Conservation (phyloP, 495 filamentous ascomycete genomes). For the Aspergillus hancockii region DNA sequence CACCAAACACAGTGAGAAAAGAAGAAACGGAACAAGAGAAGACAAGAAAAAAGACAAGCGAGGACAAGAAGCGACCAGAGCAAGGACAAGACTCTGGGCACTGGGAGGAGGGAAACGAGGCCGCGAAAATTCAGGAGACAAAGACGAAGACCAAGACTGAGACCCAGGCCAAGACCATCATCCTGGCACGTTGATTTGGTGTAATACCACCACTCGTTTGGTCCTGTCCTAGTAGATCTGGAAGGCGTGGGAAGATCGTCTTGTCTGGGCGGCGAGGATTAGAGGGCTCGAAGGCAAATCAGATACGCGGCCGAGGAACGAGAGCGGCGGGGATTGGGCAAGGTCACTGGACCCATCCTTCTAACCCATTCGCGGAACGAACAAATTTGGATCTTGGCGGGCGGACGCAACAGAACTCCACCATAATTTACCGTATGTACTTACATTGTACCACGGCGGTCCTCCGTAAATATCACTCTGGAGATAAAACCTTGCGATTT, state of each 20-base stretch:
- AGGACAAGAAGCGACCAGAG: constrained; percentile 18
- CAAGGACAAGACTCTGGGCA: constrained; percentile 16
- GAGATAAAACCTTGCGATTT: too few species aligned
- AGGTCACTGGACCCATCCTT: constrained; percentile 16
- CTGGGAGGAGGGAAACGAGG: constrained; percentile 8
- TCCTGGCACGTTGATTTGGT: constrained; percentile 21
- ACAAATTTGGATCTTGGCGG: constrained; percentile 18
- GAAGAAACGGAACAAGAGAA: constrained; percentile 17
- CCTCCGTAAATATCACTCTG: too few species aligned
- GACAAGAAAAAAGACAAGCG: constrained; percentile 19
- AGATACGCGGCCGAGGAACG: constrained; percentile 4
- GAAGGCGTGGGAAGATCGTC: background rate
- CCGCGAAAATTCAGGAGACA: constrained; percentile 17
- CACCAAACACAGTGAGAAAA: constrained; percentile 12
- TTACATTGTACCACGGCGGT: too few species aligned
- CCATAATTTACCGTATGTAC: background rate
- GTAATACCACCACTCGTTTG: background rate
- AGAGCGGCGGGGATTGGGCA: constrained; percentile 20
- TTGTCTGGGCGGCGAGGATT: background rate
- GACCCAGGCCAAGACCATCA: constrained; percentile 11
- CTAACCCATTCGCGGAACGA: constrained; percentile 15
- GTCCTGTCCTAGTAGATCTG: too few species aligned
- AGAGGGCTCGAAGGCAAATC: background rate
- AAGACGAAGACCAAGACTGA: constrained; percentile 15
- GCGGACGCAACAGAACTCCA: constrained; percentile 7